These are phyloP conservation scores for Suillus americanus DNA, from an alignment of 768 basidiomycete species.

Conservation along the genomic window DNA sequence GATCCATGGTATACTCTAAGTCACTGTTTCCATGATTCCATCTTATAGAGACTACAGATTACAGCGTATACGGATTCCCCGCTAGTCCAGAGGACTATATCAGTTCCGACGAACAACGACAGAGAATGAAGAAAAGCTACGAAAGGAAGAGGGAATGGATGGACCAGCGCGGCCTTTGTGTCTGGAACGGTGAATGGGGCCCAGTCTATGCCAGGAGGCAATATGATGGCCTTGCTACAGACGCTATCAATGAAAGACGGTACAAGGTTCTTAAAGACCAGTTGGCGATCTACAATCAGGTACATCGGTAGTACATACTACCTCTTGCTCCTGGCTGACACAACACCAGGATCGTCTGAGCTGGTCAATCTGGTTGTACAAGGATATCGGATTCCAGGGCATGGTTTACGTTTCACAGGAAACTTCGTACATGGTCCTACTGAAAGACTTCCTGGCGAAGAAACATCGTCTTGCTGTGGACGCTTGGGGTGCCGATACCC, in stretches of 20 bases:
- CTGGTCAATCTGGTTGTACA: constrained; percentile 90
- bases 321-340: not conserved
- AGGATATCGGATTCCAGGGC: constrained; percentile 84
- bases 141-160: constrained; percentile 79
- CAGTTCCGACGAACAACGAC: constrained; percentile 51
- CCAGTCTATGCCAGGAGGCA: constrained; percentile 73
- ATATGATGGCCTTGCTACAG: constrained; percentile 57
- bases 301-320: constrained; percentile 14
- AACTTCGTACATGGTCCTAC: constrained; percentile 70
- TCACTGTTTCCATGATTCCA: not conserved
- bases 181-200: constrained; percentile 85
- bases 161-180: constrained; percentile 62
- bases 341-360: constrained; percentile 53
- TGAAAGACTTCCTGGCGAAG: constrained; percentile 69
- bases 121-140: constrained; percentile 54
- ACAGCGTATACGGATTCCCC: constrained; percentile 65
- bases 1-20: constrained; percentile 55
- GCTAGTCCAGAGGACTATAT: constrained; percentile 53
- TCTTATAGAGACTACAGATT: constrained; percentile 16
- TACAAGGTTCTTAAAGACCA: constrained; percentile 74
- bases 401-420: constrained; percentile 72
- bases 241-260: constrained; percentile 62
- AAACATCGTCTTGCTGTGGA: constrained; percentile 79
- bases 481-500: constrained; percentile 74
- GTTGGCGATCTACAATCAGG: constrained; percentile 66